Evolutionary conservation across 2,329 filamentous ascomycete genomes (phyloP).

Genomic region (Xylaria sp.): DNA sequence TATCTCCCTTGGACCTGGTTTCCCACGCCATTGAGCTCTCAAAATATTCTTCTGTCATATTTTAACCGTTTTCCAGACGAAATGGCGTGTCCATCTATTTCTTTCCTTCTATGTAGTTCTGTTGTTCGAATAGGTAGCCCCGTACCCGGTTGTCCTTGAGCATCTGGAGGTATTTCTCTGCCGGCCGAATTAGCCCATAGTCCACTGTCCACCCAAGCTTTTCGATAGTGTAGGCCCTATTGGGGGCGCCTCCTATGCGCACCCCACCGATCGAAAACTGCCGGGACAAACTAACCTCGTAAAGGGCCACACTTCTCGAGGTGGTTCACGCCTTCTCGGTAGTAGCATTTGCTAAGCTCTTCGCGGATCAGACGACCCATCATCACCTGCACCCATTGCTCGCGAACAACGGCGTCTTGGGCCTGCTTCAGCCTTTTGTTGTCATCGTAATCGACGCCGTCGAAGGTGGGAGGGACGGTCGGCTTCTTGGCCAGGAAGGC

Average conservation of each 20-base stretch:
- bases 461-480: conserved; percentile 82
- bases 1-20: conserved; percentile 6
- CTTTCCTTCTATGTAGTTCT: conserved; percentile 70
- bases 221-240: not conserved
- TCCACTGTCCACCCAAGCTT: not conserved
- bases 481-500: conserved; percentile 88
- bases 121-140: conserved; percentile 82
- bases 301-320: conserved; percentile 86
- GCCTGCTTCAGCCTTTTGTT: conserved; percentile 83
- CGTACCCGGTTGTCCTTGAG: conserved; percentile 80
- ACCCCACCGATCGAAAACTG: not conserved
- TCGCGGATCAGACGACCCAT: conserved; percentile 85
- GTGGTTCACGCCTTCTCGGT: conserved; percentile 85
- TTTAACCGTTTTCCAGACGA: not conserved
- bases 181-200: conserved; percentile 33
- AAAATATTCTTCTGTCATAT: not conserved
- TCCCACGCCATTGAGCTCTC: conserved; percentile 12
- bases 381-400: conserved; percentile 92
- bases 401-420: conserved; percentile 82
- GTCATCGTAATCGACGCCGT: conserved; percentile 88
- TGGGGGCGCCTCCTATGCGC: conserved; percentile 10
- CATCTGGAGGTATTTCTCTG: conserved; percentile 76
- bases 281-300: conserved; percentile 71
- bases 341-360: conserved; percentile 88
- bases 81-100: conserved; percentile 32